These are phyloP conservation scores for Colletotrichum noveboracense DNA, from an alignment of 2,329 filamentous ascomycete species.

Conservation along the genomic window DNA sequence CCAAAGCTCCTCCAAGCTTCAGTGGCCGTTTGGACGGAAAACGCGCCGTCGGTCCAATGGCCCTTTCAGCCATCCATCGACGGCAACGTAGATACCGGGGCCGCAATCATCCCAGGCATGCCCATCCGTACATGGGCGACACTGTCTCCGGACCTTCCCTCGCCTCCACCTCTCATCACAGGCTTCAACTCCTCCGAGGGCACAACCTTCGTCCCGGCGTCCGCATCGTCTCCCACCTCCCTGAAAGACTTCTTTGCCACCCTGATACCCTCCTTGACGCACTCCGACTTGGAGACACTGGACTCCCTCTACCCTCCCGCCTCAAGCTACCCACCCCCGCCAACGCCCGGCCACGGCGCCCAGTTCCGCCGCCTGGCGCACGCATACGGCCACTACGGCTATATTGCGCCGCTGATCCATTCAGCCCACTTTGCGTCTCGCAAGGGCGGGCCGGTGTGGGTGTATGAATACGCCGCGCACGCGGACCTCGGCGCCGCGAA, in stretches of 20 bases:
- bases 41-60: constrained; percentile 55
- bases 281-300: constrained; percentile 58
- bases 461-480: constrained; percentile 66
- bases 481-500: constrained; percentile 43
- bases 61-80: constrained; percentile 76
- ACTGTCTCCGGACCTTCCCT: constrained; percentile 50
- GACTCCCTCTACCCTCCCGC: constrained; percentile 63
- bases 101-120: constrained; percentile 57
- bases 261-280: constrained; percentile 63
- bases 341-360: constrained; percentile 41
- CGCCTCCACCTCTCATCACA: constrained; percentile 64
- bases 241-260: constrained; percentile 61
- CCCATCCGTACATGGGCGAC: constrained; percentile 65
- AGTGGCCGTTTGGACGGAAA: constrained; percentile 46
- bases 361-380: constrained; percentile 65
- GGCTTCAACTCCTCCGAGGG: constrained; percentile 77
- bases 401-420: constrained; percentile 68
- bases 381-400: constrained; percentile 69
- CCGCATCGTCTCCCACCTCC: constrained; percentile 43
- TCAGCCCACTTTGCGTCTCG: constrained; percentile 53
- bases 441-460: constrained; percentile 42
- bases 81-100: constrained; percentile 38
- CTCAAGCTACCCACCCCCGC: constrained; percentile 23
- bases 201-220: constrained; percentile 63
- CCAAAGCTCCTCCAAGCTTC: constrained; percentile 44